Evolutionary conservation across 2,329 filamentous ascomycete species (phyloP).

Genomic region (Cytospora paraplurivora): DNA sequence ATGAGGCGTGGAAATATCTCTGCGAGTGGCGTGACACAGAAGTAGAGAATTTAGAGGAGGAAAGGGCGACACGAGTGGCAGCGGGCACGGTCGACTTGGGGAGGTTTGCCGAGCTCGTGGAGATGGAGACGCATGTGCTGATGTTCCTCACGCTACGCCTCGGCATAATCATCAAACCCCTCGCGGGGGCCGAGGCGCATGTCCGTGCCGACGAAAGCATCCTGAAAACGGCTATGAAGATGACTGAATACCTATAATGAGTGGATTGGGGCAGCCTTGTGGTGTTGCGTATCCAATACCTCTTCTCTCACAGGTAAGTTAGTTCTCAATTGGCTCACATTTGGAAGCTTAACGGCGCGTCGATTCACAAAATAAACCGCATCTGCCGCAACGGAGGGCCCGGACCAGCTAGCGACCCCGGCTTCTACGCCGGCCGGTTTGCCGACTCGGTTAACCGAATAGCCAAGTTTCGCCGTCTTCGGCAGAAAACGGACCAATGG

Average conservation of each 20-base stretch:
- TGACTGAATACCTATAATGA: too few relatives aligned
- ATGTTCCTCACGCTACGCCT: constrained; percentile 26
- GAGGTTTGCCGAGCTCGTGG: constrained; percentile 12
- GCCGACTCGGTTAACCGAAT: too few relatives aligned
- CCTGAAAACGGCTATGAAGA: not conserved
- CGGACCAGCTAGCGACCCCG: constrained; percentile 11
- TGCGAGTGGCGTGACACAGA: constrained; percentile 29
- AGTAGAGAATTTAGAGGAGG: constrained; percentile 8
- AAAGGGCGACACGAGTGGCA: not conserved
- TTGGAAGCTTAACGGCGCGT: constrained; percentile 10
- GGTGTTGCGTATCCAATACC: constrained; percentile 6
- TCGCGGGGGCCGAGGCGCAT: constrained; percentile 23
- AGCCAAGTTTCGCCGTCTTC: constrained; percentile 22
- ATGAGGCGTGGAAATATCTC: constrained; percentile 48
- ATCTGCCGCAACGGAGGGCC: constrained; percentile 18
- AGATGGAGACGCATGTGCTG: constrained; percentile 29
- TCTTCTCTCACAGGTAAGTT: not conserved
- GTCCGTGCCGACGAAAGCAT: constrained; percentile 28
- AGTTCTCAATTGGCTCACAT: constrained; percentile 6
- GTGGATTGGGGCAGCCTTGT: constrained; percentile 10
- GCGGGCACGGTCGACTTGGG: not conserved
- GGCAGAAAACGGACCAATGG: constrained; percentile 25
- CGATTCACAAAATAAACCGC: constrained; percentile 23
- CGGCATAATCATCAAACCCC: constrained; percentile 25
- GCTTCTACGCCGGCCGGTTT: not conserved